Base-by-base conservation (phyloP, 1,139 yeast genomes). In the Yarrowia galli region DNA sequence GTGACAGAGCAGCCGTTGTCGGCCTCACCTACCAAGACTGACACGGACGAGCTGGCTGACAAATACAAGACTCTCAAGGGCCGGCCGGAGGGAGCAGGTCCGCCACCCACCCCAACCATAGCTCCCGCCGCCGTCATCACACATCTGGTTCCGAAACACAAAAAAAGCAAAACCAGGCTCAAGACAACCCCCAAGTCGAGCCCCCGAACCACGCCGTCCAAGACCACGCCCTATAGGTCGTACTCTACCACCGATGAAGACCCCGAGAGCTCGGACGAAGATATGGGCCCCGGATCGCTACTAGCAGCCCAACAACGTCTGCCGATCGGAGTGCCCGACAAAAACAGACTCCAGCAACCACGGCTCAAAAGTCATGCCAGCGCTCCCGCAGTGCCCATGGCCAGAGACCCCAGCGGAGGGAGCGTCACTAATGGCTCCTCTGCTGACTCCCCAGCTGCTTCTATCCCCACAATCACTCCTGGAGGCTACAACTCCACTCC, bases 71-170 rank as follows among this genome's bases (percentile, higher is more conserved):
- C 64, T 5, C 51, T 58, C 20, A 58, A 58, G 51, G 51, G 64
- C 10, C 64, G 64, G 1, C 64, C 64, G 0, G 64, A 42, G 16
- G n/a, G 5, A 2, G 64, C 48, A 22, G 48, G 32, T 1, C 66
- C 69, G 6, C 51, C 69, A 0, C 67, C 70, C 12, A 67, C 68
- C 3, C 68, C 68, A 4, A 51, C 36, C n/a, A 49, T 67, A 35
- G 48, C 65, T 12, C 45, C 63, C 13, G 49, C 54, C 1, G 63
- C 65, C 9, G 67, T 56, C 49, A 51, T 64, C 25, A 38, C 67
- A n/a, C 54, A 48, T n/a, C 48, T 67, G 28, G 63, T 42, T 15
- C 65, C 68, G 8, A 69, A 68, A 25, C 68, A 66, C 18, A 65
- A 58, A 49, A 58, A 48, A 60, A 67, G 64, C 53, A 67, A 46